Base-by-base conservation (phyloP, 306 rosid species). In the Dryas alaskensis region DNA sequence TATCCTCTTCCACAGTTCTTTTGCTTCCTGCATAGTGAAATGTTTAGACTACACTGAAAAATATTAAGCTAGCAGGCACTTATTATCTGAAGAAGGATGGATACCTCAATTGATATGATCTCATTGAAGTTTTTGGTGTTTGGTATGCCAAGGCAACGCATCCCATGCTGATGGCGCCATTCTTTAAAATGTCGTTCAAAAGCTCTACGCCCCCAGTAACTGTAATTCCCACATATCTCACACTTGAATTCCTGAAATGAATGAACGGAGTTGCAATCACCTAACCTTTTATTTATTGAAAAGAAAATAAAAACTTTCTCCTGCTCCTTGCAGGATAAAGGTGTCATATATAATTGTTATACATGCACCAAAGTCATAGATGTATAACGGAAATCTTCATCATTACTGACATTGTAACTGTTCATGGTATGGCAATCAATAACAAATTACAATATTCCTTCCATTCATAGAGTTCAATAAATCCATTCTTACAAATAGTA, bases 151-250 rank as follows among this genome's bases (percentile, higher is more conserved):
- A 94, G 98, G 83, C 98, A 94, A 49, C 98, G 96, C 98, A 94
- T 94, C 54, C 98, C 98, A 71, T 94, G 98, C 70, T 94, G 98
- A 82, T 94, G 98, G 50, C 98, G 97, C 98, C 98, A 91, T 86
- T 94, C 97, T 82, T 91, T 94, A 81, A 94, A 94, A 81, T 94
- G 98, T 44, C 98, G 87, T 76, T 94, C 98, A 80, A 89, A 94
- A 69, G 98, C 98, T 65, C 98, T 87, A 58, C 98, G 98, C 5
- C 97, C 98, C 97, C 98, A 91, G 80, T 94, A 94, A 83, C 98
- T 94, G 87, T 91, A 88, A 90, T 94, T 94, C 68, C 98, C 98
- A 45, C 98, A 94, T 85, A 94, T 94, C 87, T 94, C 98, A 8
- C 97, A 94, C 82, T 94, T 94, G 70, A 91, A 94, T 82, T 94